Conservation (phyloP, 176 grass and related monocot species). For the Eremochloa ophiuroides region DNA sequence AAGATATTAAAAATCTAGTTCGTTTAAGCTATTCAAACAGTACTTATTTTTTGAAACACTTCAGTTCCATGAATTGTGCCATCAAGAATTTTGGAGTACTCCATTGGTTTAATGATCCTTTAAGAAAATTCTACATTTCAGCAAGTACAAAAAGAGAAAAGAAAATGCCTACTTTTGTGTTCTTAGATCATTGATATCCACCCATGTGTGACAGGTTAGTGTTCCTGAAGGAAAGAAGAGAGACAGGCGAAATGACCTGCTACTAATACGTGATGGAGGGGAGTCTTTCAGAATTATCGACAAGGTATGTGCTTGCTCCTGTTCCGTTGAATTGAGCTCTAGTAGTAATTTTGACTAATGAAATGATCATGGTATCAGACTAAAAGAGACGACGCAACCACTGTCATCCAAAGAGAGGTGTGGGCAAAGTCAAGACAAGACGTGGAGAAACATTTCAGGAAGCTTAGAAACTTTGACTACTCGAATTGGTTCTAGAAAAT, state of each 20-base stretch:
- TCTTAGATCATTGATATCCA: neutral
- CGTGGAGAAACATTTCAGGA: slow-evolving; percentile 70
- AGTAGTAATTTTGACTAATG: neutral
- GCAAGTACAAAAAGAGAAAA: too few relatives aligned
- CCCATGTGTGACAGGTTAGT: slow-evolving; percentile 45
- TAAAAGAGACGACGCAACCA: slow-evolving; percentile 56
- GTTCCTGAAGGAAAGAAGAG: slow-evolving; percentile 67
- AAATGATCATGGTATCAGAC: slow-evolving; percentile 24
- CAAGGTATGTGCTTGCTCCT: slow-evolving; percentile 47
- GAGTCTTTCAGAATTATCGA: slow-evolving; percentile 74
- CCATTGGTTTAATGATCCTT: neutral
- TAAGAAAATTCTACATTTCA: neutral
- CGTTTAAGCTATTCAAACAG: neutral
- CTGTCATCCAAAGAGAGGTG: slow-evolving; percentile 75
- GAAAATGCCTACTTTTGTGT: too few relatives aligned
- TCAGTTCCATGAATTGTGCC: neutral
- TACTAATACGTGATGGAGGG: slow-evolving; percentile 69
- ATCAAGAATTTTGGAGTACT: neutral
- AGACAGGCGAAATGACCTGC: slow-evolving; percentile 59
- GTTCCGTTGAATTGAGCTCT: neutral
- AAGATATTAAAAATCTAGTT: slow-evolving; percentile 15
- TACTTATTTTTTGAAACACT: neutral
- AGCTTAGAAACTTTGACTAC: too few relatives aligned
- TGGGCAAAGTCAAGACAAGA: slow-evolving; percentile 61
- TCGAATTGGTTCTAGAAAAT: neutral